A percentile compares a stretch with the other conserved stretches of the same genome.
Conservation (phyloP, 495 filamentous ascomycete genomes). For the Platismatia glauca region DNA sequence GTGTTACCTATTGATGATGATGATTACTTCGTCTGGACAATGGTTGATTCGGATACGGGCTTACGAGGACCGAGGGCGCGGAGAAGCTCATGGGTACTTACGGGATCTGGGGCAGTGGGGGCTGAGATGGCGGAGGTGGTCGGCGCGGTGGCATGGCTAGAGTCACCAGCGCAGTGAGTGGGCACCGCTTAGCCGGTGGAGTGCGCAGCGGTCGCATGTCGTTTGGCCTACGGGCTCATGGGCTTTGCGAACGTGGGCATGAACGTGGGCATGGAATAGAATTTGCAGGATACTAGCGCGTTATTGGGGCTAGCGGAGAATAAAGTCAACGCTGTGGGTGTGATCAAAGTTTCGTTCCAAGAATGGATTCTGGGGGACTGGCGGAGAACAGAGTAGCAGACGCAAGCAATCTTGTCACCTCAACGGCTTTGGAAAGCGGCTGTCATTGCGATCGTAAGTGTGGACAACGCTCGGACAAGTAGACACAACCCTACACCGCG, state of each 20-base stretch:
- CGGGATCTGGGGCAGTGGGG: neutral
- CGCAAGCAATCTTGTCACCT: neutral
- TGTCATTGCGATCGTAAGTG: neutral
- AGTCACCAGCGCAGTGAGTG: neutral
- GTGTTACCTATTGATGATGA: neutral
- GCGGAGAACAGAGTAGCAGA: no score
- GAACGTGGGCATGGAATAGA: neutral
- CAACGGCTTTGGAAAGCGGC: neutral
- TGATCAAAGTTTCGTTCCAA: no score
- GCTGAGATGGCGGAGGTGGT: neutral
- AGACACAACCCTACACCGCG: neutral
- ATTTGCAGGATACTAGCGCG: no score
- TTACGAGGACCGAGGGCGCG: no score
- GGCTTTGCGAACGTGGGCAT: neutral
- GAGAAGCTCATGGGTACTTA: neutral
- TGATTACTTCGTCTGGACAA: neutral
- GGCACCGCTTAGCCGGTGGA: neutral
- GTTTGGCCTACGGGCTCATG: neutral
- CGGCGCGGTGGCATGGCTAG: neutral
- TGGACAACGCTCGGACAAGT: neutral
- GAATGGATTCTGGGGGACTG: no score
- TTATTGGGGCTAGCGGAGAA: no score
- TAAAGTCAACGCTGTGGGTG: no score
- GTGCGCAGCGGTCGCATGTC: neutral
- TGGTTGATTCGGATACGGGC: no score